Base-by-base conservation (phyloP, 306 rosid genomes). In the Cucurbita maxima region DNA sequence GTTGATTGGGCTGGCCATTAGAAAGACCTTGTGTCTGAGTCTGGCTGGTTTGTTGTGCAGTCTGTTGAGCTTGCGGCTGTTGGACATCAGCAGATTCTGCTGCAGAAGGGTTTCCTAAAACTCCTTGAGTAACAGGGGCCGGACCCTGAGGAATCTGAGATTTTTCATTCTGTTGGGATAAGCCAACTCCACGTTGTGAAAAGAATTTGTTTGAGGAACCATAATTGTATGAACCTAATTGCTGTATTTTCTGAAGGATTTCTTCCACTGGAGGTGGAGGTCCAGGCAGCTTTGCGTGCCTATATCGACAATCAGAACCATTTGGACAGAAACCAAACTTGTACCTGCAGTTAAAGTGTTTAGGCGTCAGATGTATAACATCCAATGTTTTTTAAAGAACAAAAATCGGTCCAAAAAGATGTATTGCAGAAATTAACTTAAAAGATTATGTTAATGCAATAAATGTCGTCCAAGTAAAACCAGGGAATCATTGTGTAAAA, bases 261-360 rank as follows among this genome's bases (percentile, higher is more conserved):
- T 94, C 99, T 86, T 91, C 99, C 74, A 89, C 85, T 12, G 99
- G 77, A 59, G 97, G 99, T 36, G 99, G 99, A 83, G 99, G 99
- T 76, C 96, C 99, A 10, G 96, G 87, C 76, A 86, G 63, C 81
- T 91, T 94, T 14, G 96, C 97, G 76, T 94, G 99, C 77, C 99
- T 89, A 77, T 94, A 94, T 58, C 99, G 96, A 80, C 99, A 94
- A 78, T 94, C 99, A 44, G 99, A 83, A 71, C 99, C 99, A 82
- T 94, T 94, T 73, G 99, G 99, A 80, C 99, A 94, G 83, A 94
- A 94, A 47, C 99, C 99, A 72, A 91, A 84, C 88, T 91, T 94
- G 90, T 89, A 94, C 99, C 99, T 94, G 87, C 81, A 83, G 79
- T 72, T 51, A 75, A 75, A 74, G 37, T 78, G 77, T 54, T 64